Conservation (phyloP, 306 rosid genomes). For the Casuarina cunninghamiana region DNA sequence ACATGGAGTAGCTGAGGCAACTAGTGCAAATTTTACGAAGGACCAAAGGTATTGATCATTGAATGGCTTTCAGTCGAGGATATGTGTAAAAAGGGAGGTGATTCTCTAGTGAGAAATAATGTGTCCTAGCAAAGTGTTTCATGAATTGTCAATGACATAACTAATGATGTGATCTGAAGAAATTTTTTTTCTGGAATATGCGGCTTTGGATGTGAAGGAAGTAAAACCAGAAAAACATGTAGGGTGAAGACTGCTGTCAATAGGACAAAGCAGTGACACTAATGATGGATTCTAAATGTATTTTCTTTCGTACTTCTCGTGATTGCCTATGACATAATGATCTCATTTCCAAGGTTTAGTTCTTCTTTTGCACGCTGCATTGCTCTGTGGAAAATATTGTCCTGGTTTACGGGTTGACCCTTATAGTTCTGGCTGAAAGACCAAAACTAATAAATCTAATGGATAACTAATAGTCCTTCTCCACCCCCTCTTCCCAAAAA, state of each 20-base stretch:
- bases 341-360: neutral
- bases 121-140: neutral
- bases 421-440: neutral
- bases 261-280: neutral
- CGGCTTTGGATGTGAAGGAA: neutral
- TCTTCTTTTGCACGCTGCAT: neutral
- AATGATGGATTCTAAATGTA: neutral
- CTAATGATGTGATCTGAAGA: neutral
- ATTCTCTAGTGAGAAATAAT: neutral
- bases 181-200: neutral
- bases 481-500: too few species aligned
- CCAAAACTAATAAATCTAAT: neutral
- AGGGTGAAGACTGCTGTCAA: neutral
- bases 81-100: neutral
- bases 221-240: slow-evolving; percentile 1
- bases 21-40: slow-evolving; percentile 82
- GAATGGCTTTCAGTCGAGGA: slow-evolving; percentile 11
- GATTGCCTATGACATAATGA: neutral
- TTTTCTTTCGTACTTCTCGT: neutral
- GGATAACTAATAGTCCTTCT: neutral
- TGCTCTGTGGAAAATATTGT: neutral
- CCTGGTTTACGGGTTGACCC: neutral
- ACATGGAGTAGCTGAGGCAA: slow-evolving; percentile 78
- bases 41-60: slow-evolving; percentile 62
- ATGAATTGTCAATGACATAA: neutral